A percentile compares a stretch with the other conserved stretches of the same genome.
Conservation (phyloP, 768 basidiomycete species). For the Rhodotorula babjevae region DNA sequence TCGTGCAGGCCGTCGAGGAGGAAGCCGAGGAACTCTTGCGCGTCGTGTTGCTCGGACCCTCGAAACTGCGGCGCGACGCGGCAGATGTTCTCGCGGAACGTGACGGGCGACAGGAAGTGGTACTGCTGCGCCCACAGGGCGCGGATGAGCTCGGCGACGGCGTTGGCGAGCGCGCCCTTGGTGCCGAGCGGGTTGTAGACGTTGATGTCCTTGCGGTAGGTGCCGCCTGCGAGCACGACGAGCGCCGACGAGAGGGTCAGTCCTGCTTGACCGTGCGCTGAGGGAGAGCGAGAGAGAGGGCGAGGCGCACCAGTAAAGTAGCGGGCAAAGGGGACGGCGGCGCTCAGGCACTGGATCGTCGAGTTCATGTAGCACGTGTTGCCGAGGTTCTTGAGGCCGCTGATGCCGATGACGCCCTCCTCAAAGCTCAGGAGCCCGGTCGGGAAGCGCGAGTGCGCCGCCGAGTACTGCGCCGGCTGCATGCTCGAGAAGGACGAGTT, state of each 20-base stretch:
- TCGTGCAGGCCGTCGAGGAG: constrained; percentile 94
- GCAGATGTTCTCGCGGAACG: constrained; percentile 84
- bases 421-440: constrained; percentile 22
- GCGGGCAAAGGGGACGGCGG: constrained; percentile 83
- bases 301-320: constrained; percentile 74
- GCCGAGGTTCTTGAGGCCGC: constrained; percentile 86
- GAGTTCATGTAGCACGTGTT: constrained; percentile 99
- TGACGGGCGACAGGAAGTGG: constrained; percentile 71
- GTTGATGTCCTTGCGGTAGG: constrained; percentile 57
- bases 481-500: constrained; percentile 36
- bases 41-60: constrained; percentile 91
- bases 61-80: constrained; percentile 67
- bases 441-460: constrained; percentile 25
- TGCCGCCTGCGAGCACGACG: constrained; percentile 44
- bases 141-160: constrained; percentile 76
- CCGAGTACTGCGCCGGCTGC: constrained; percentile 22
- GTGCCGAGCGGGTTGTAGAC: constrained; percentile 79
- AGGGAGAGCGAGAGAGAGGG: not conserved
- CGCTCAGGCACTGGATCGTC: constrained; percentile 90
- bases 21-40: constrained; percentile 95
- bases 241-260: too few species aligned
- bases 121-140: constrained; percentile 84
- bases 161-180: constrained; percentile 70
- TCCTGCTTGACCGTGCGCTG: too few species aligned
- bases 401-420: constrained; percentile 41